Conservation (phyloP, 2,329 filamentous ascomycete genomes). For the Alternaria sp. region DNA sequence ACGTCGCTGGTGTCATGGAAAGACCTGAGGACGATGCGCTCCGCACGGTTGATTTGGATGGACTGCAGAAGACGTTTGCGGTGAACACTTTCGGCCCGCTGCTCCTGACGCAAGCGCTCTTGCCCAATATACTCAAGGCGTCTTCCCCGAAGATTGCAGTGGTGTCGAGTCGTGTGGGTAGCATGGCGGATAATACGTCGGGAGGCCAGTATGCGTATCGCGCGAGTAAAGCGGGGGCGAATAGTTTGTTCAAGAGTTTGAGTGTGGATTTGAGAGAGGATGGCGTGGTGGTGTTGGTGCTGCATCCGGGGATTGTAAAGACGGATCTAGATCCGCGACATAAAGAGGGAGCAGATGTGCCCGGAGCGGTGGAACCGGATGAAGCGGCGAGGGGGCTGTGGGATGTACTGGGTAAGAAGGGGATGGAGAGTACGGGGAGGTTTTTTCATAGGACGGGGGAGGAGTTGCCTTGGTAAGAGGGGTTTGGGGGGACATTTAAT, state of each 20-base stretch:
- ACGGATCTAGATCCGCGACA: conserved; percentile 31
- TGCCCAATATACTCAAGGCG: conserved; percentile 49
- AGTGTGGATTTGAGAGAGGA: conserved; percentile 51
- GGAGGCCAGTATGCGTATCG: conserved; percentile 56
- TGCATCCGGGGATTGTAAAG: conserved; percentile 55
- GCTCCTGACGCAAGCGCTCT: conserved; percentile 53
- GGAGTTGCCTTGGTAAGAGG: conserved; percentile 53
- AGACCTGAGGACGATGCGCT: conserved; percentile 42
- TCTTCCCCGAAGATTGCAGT: conserved; percentile 48
- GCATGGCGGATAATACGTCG: conserved; percentile 51
- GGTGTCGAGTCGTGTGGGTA: conserved; percentile 53
- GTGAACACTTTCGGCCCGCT: conserved; percentile 56
- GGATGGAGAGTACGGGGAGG: conserved; percentile 50
- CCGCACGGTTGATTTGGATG: conserved; percentile 34
- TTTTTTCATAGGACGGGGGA: conserved; percentile 55
- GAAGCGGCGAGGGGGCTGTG: conserved; percentile 55
- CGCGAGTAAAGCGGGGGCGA: conserved; percentile 54
- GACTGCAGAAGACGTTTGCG: conserved; percentile 49
- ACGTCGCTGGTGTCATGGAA: conserved; percentile 47
- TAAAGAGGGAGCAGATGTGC: conserved; percentile 33
- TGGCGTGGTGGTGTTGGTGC: conserved; percentile 49
- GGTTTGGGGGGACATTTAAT: no score
- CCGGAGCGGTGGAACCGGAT: conserved; percentile 54
- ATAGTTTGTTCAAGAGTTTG: conserved; percentile 54
- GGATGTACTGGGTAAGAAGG: conserved; percentile 50